phyloP scores from a whole-genome alignment of 2,329 filamentous ascomycete genomes.

The Diaporthe sp. region DNA sequence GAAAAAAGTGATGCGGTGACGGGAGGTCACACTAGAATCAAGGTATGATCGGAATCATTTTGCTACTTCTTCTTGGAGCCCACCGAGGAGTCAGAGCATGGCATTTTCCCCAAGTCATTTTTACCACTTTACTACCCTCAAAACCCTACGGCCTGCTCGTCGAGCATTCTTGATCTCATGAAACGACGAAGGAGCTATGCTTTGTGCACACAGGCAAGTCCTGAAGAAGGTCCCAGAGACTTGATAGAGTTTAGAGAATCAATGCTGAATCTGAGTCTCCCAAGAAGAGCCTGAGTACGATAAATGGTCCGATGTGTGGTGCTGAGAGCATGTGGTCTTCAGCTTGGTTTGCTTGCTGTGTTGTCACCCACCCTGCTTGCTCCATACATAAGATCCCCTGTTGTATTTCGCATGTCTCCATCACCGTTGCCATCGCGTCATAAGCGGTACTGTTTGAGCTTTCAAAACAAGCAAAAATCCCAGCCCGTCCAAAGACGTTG shows the following conservation, averaged over 20 bases:
- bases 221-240: neutral
- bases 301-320: neutral
- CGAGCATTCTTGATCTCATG: neutral
- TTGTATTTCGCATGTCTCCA: neutral
- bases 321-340: neutral
- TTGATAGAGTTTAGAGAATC: neutral
- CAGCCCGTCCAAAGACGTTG: neutral
- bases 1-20: constrained; percentile 54
- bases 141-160: neutral
- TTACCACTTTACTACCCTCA: neutral
- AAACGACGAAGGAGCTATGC: neutral
- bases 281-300: neutral
- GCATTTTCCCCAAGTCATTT: neutral
- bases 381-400: neutral
- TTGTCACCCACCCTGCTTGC: neutral
- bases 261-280: neutral
- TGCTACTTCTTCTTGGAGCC: constrained; percentile 8
- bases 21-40: neutral
- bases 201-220: neutral
- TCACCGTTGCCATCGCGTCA: neutral
- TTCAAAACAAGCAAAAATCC: neutral
- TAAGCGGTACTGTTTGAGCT: neutral
- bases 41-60: constrained; percentile 21
- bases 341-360: neutral
- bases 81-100: neutral